Evolutionary conservation across 176 grass and related monocot species (phyloP), one percentile per base, ranked within the genome.

Genomic region (Echinochloa phyllopogon): DNA sequence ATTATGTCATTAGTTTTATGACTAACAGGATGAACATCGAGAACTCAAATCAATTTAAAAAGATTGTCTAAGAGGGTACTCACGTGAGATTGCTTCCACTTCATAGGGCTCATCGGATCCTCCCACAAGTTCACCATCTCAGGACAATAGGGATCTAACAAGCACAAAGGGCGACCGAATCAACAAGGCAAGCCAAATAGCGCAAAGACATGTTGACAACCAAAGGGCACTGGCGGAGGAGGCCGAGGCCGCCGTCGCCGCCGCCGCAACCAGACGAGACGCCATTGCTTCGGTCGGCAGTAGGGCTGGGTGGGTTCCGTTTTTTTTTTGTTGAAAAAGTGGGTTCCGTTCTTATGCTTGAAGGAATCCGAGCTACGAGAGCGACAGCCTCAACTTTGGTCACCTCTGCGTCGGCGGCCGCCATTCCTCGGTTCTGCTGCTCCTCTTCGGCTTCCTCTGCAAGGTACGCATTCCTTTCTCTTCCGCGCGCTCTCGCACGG

Each of bases 71-170:
- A 6, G 40, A n/a, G 58, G 52, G 13, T 77, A 77, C 90, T 88
- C 55, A 88, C 90, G 21, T 88, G 86, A 49, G 85, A 83, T 10
- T 79, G 56, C 65, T 92, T 86, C 86, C 90, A 88, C 16, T 73
- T 92, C 27, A 50, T 84, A n/a, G 86, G 77, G 27, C 84, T 55
- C 70, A 33, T 2, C 56, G 86, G 90, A 8, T 86, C 83, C 45
- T 86, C 63, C 86, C 82, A 85, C 47, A 88, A 15, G 55, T 92
- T 86, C 37, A 88, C 78, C 78, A 82, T 88, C 0, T 25, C 6
- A 15, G 55, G 74, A 13, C 64, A 77, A 40, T 66, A 72, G 55
- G 74, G 72, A 24, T 82, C 90, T 92, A 82, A 24, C 4, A 65
- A 86, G 17, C n/a, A 86, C 15, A 65, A 6, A 51, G 9, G 74